Conservation (phyloP, 208 protist genomes). For the Acanthamoeba rhysodes region DNA sequence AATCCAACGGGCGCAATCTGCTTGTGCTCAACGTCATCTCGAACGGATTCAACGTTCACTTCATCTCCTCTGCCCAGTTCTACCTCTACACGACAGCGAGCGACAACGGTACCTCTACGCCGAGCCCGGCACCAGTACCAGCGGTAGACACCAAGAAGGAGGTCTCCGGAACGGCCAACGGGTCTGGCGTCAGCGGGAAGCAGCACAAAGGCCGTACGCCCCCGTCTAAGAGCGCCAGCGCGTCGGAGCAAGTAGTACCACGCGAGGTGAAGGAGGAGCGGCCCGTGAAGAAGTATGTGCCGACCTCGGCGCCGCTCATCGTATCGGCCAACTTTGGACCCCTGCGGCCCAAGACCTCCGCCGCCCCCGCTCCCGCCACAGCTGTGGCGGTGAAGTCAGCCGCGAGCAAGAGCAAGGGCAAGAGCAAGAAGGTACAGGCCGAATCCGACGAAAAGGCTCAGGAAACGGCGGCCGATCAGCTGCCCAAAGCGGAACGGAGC, state of each 20-base stretch:
- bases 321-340: constrained; percentile 21
- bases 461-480: background rate
- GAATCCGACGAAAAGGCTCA: background rate
- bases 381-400: no score
- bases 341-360: background rate
- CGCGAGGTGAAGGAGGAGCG: background rate
- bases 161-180: background rate
- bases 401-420: background rate
- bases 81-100: background rate
- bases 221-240: no score
- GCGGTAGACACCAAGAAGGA: background rate
- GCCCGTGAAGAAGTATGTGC: constrained; percentile 15
- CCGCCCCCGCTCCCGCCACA: background rate
- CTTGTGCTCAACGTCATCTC: constrained; percentile 20
- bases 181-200: background rate
- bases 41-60: background rate
- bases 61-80: background rate
- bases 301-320: background rate
- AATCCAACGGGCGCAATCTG: background rate
- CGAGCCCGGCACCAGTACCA: background rate
- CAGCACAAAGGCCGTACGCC: background rate
- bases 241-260: background rate
- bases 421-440: background rate
- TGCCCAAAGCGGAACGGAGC: background rate
- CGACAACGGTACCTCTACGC: background rate